Conservation (phyloP, 768 basidiomycete genomes). For the Phlebiopsis flavidoalba region DNA sequence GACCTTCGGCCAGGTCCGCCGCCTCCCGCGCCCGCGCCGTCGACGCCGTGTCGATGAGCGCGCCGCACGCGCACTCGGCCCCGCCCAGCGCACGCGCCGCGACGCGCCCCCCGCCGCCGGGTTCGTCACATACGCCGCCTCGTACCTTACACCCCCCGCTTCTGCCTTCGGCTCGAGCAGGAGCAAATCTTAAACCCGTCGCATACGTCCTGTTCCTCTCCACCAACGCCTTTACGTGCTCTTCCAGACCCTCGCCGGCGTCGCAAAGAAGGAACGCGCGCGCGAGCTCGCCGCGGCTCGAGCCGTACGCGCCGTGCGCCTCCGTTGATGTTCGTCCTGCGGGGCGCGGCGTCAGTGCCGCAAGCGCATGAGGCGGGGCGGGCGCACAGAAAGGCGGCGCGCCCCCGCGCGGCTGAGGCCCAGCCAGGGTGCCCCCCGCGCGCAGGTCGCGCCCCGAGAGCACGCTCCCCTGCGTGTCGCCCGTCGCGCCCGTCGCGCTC, state of each 20-base stretch:
- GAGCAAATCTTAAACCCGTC: conserved; percentile 80
- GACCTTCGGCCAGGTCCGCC: conserved; percentile 83
- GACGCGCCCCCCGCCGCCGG: conserved; percentile 61
- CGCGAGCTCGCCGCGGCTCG: conserved; percentile 66
- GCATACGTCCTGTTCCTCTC: conserved; percentile 53
- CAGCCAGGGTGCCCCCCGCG: conserved; percentile 83
- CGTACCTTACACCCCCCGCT: conserved; percentile 36
- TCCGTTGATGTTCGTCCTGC: conserved; percentile 83
- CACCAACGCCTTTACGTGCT: conserved; percentile 42
- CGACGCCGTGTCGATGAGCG: conserved; percentile 72
- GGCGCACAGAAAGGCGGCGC: conserved; percentile 67
- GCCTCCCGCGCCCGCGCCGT: conserved; percentile 49
- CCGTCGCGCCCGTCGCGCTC: conserved; percentile 12
- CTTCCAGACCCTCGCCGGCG: conserved; percentile 37
- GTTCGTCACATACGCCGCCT: conserved; percentile 61
- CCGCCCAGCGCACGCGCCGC: conserved; percentile 45
- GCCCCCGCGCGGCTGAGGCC: conserved; percentile 63
- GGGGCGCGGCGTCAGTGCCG: background rate
- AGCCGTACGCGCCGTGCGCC: conserved; percentile 37
- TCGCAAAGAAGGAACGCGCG: conserved; percentile 62
- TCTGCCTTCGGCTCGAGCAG: conserved; percentile 44
- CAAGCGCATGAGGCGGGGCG: background rate
- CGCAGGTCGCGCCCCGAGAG: conserved; percentile 71
- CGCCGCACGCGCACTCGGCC: conserved; percentile 47
- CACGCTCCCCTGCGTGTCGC: conserved; percentile 25